Evolutionary conservation across 2,329 filamentous ascomycete genomes (phyloP).

Genomic region (Lasiodiplodia hormozganensis): DNA sequence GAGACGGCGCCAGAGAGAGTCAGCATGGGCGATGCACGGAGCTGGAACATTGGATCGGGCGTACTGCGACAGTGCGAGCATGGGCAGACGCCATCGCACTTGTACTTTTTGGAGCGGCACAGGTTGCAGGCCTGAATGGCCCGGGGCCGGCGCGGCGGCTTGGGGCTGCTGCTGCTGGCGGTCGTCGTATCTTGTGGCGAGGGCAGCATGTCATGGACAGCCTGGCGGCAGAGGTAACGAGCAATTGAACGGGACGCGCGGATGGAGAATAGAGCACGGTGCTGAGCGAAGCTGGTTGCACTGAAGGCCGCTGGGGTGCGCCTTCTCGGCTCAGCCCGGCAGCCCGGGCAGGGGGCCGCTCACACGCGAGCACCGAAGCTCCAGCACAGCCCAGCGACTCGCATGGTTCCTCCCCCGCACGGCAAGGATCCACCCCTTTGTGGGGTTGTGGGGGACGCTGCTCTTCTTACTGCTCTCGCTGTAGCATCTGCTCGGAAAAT

Average conservation of each 20-base stretch:
- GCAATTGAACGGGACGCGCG: background rate
- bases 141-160: slow-evolving; percentile 41
- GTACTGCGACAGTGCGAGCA: slow-evolving; percentile 54
- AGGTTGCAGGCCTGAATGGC: slow-evolving; percentile 56
- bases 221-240: background rate
- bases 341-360: background rate
- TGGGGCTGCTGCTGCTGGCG: slow-evolving; percentile 29
- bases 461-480: background rate
- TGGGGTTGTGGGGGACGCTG: slow-evolving; percentile 7
- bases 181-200: slow-evolving; percentile 24
- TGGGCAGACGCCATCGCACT: slow-evolving; percentile 55
- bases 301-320: background rate
- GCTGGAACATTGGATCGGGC: slow-evolving; percentile 25
- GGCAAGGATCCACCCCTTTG: slow-evolving; percentile 16
- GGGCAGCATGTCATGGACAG: slow-evolving; percentile 19
- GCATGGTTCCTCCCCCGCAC: background rate
- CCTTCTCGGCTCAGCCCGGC: background rate
- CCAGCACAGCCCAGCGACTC: background rate
- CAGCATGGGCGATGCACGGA: background rate
- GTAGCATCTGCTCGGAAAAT: background rate
- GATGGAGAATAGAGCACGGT: background rate
- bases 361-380: background rate
- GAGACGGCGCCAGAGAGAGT: background rate
- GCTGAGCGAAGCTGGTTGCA: background rate
- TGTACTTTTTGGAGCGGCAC: slow-evolving; percentile 57